Evolutionary conservation across 306 rosid species (phyloP), one percentile per base, ranked within the genome.

Genomic region (Gastrolobium villosum): DNA sequence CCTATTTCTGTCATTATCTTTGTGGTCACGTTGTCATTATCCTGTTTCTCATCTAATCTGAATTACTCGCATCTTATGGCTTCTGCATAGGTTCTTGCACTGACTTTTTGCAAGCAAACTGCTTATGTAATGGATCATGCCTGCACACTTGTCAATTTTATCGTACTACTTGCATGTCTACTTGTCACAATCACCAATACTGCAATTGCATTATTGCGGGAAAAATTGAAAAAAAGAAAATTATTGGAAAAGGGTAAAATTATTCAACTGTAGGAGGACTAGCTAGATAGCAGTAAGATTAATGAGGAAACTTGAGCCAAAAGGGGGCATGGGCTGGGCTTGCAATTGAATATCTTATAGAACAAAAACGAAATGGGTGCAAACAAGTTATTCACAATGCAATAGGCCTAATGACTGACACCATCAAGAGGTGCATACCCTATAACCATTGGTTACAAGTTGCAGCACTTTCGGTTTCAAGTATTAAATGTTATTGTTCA

Each of bases 81-180:
- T 57, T 66, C 41, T 79, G 32, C 46, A 20, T 46, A 40, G 44
- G 31, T 54, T 73, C 73, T 66, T 74, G 54, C 48, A 45, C 35
- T 36, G 43, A 52, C 55, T 68, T 85, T 62, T 79, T 43, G 70
- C 68, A 44, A 73, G 20, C 86, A 77, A 49, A 43, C 37, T 66
- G 57, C 81, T 60, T 35, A 49, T 65, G 67, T 40, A 41, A 46
- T 49, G 83, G 83, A 73, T 72, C 86, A 72, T 78, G 77, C 76
- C 30, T 56, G 15, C 64, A 46, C 45, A 30, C 65, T 45, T 39
- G 68, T 66, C 76, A 48, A 31, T 43, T 78, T 15, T 2, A 72
- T 61, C 76, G 70, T 64, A 35, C 64, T 39, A 39, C 59, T 78
- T 53, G 10, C 75, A 72, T 72, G 40, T 14, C 46, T 50, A 0